Conservation (phyloP, 2,329 filamentous ascomycete genomes). For the Orbilia quercus region DNA sequence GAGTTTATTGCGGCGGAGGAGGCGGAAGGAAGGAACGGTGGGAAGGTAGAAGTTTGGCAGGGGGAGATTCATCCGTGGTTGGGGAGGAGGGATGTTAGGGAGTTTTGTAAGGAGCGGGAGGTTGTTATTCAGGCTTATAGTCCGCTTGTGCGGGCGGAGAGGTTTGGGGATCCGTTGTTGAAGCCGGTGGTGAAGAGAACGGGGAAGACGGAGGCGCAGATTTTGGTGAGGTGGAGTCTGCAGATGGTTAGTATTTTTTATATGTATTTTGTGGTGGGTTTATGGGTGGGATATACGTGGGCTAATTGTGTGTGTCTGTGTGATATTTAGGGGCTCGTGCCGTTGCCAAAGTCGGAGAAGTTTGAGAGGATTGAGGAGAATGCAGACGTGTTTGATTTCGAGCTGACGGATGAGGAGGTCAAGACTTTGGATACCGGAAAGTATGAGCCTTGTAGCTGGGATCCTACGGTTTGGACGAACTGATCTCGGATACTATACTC, state of each 20-base stretch:
- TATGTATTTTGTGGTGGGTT: not conserved
- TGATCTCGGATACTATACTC: slow-evolving; percentile 5
- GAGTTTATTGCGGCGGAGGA: slow-evolving; percentile 66
- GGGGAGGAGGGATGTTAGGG: slow-evolving; percentile 78
- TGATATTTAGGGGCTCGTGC: slow-evolving; percentile 74
- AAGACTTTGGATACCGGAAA: slow-evolving; percentile 67
- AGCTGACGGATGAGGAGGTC: slow-evolving; percentile 69
- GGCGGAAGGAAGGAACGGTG: slow-evolving; percentile 69
- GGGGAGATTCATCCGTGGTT: slow-evolving; percentile 93
- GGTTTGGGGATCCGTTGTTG: slow-evolving; percentile 75
- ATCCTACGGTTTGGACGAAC: slow-evolving; percentile 65
- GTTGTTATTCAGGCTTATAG: slow-evolving; percentile 72
- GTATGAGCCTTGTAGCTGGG: slow-evolving; percentile 70
- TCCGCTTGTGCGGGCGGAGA: slow-evolving; percentile 74
- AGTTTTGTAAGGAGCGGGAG: slow-evolving; percentile 76
- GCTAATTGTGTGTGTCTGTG: slow-evolving; percentile 2
- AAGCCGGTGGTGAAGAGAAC: slow-evolving; percentile 76
- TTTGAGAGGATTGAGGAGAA: slow-evolving; percentile 75
- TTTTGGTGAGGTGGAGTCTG: slow-evolving; percentile 82
- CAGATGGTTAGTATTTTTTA: slow-evolving; percentile 67
- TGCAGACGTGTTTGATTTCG: slow-evolving; percentile 69
- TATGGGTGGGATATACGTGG: not conserved
- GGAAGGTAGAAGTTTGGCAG: slow-evolving; percentile 83
- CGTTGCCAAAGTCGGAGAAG: slow-evolving; percentile 79
- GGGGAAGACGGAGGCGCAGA: slow-evolving; percentile 77